Conservation (phyloP, 2,329 filamentous ascomycete species). For the Phialophora tarda region DNA sequence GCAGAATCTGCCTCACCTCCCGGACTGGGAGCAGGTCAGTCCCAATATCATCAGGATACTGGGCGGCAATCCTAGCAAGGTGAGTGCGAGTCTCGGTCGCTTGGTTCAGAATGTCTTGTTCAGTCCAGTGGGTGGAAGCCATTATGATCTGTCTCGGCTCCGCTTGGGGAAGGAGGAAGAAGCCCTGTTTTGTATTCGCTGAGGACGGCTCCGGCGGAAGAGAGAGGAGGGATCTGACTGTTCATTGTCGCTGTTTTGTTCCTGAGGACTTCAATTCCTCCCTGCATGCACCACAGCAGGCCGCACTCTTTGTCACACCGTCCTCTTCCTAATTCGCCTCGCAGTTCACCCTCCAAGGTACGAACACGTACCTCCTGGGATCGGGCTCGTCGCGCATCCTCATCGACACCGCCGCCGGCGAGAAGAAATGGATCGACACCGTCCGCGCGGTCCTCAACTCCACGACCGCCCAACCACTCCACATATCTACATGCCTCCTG, state of each 20-base stretch:
- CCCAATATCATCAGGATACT: slow-evolving; percentile 80
- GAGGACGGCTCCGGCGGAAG: background rate
- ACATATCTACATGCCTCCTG: slow-evolving; percentile 72
- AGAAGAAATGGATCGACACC: slow-evolving; percentile 71
- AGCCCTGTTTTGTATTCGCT: background rate
- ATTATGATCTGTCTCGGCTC: background rate
- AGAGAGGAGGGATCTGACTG: background rate
- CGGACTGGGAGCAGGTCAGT: slow-evolving; percentile 77
- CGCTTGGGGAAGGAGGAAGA: background rate
- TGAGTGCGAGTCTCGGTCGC: slow-evolving; percentile 40
- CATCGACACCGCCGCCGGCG: slow-evolving; percentile 88
- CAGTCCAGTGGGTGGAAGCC: background rate
- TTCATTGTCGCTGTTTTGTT: background rate
- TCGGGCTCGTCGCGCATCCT: slow-evolving; percentile 74
- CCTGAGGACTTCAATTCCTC: background rate
- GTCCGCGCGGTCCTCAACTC: slow-evolving; percentile 65
- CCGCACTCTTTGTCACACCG: background rate
- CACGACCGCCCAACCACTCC: slow-evolving; percentile 59
- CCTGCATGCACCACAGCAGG: background rate
- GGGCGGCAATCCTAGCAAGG: slow-evolving; percentile 88
- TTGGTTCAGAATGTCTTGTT: background rate
- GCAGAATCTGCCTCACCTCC: slow-evolving; percentile 66
- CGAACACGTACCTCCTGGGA: slow-evolving; percentile 93
- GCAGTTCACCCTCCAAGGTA: slow-evolving; percentile 71
- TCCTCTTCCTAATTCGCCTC: slow-evolving; percentile 9